phyloP scores from a whole-genome alignment of 1,139 yeast genomes.

The Lipomyces yarrowii region DNA sequence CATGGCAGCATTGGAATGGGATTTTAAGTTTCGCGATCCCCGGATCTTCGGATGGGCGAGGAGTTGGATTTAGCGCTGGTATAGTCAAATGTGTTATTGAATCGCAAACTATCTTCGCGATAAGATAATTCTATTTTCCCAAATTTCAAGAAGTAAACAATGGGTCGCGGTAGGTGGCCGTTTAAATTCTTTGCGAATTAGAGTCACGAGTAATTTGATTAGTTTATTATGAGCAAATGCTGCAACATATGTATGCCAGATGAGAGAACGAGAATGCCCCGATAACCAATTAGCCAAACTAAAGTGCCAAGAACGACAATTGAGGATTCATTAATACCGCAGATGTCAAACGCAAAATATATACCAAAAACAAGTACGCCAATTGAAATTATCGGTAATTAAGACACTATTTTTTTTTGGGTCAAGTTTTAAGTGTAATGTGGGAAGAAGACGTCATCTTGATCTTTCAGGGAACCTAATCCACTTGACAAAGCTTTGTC shows the following conservation, averaged over 20 bases:
- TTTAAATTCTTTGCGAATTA: background rate
- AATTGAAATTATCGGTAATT: background rate
- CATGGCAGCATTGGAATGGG: background rate
- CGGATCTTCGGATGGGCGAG: background rate
- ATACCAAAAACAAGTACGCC: background rate
- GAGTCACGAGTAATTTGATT: background rate
- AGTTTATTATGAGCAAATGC: background rate
- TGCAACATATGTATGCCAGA: background rate
- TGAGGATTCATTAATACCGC: background rate
- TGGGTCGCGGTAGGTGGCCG: too few relatives aligned
- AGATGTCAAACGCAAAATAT: background rate
- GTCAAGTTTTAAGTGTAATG: conserved; percentile 17
- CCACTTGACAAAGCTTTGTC: conserved; percentile 32
- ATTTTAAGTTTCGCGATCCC: background rate
- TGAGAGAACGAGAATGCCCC: background rate
- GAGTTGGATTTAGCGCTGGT: background rate
- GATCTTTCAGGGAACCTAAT: conserved; percentile 29
- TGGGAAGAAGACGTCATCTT: conserved; percentile 32
- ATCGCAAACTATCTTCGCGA: too few relatives aligned
- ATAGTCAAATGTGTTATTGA: too few relatives aligned
- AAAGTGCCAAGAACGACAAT: background rate
- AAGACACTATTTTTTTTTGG: background rate
- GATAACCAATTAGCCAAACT: background rate
- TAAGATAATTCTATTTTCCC: too few relatives aligned
- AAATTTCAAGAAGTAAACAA: too few relatives aligned